Percentiles rank a stretch among this genome's conserved stretches.
Conservation (phyloP, 805 yeast genomes). For the Candida easanensis region DNA sequence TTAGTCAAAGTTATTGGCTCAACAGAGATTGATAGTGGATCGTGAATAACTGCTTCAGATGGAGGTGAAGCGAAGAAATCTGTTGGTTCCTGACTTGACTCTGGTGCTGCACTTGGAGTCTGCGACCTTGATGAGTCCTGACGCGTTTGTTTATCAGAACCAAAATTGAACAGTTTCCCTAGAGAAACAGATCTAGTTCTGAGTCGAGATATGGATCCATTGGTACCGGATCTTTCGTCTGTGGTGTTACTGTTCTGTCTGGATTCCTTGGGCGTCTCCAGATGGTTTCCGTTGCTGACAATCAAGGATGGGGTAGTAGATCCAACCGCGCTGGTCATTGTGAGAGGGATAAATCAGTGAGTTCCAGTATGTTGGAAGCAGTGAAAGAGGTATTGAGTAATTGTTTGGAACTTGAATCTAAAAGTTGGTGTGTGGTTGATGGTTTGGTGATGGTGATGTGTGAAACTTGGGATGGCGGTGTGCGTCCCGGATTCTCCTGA, state of each 20-base stretch:
- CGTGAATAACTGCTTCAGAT: conserved; percentile 13
- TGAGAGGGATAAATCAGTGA: no score
- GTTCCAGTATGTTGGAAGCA: no score
- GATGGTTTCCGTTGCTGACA: background rate
- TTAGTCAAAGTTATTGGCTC: conserved; percentile 1
- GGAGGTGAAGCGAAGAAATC: conserved; percentile 10
- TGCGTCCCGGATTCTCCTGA: no score
- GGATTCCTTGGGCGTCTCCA: conserved; percentile 5
- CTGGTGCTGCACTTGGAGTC: conserved; percentile 7
- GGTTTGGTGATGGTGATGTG: no score
- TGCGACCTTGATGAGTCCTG: conserved; percentile 6
- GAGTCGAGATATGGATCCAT: conserved; percentile 22
- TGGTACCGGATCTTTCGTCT: background rate
- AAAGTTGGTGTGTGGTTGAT: no score
- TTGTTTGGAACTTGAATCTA: no score
- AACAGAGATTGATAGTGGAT: conserved; percentile 12
- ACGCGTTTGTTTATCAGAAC: conserved; percentile 20
- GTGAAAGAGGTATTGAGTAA: no score
- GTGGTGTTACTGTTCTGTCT: conserved; percentile 5
- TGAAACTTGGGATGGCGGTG: no score
- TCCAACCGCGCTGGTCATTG: background rate
- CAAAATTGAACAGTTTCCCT: conserved; percentile 39
- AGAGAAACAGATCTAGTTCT: conserved; percentile 42
- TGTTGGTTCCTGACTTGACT: background rate
- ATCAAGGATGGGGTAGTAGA: background rate